Evolutionary conservation across 495 filamentous ascomycete genomes (phyloP), one percentile per base, ranked within the genome.

Genomic region (Polyplosphaeria fusca): DNA sequence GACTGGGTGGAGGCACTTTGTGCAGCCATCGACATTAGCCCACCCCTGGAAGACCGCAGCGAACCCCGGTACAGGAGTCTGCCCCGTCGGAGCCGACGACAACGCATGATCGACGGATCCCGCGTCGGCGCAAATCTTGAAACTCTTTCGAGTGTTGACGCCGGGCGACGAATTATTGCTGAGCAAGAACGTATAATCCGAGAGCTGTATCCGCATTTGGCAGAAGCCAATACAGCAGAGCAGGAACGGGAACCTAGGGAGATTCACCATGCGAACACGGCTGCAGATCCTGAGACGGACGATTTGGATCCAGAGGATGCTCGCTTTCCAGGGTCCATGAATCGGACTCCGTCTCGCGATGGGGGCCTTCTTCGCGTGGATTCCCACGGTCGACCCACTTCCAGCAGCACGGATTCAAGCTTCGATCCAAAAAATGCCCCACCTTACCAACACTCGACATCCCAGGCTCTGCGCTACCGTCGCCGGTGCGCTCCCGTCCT

Each of bases 1-100:
- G 71, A 71, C 14, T 82, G 84, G 79, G 65, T 86, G 0, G 72
- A 82, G 52, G 65, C 68, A 4, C 55, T 83, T 26, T 75, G 74
- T 54, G 74, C 74, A 26, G 77, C 74, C n/a, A 76, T 82, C 40
- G 77, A 80, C 61, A 71, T 82, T 20, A 71, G 79, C 7, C 66
- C 65, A 7, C 71, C 77, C n/a, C 68, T 83, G 23, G 80, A 83
- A 25, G 77, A 80, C 47, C 70, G 78, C 19, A 77, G 66, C 16
- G 73, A 82, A 37, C 82, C 82, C 0, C 66, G 76, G 7, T 79
- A 79, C 54, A 75, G 77, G 55, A 83, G 70, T 23, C 51, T 74
- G 22, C 80, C 67, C 2, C 58, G 71, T 11, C 39, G 70, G 18
- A 60, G 58, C 37, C 30, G 68, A 35, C 63, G 71, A 18, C 67